Conservation (phyloP, 331 rosid species). For the Phaseolus coccineus region DNA sequence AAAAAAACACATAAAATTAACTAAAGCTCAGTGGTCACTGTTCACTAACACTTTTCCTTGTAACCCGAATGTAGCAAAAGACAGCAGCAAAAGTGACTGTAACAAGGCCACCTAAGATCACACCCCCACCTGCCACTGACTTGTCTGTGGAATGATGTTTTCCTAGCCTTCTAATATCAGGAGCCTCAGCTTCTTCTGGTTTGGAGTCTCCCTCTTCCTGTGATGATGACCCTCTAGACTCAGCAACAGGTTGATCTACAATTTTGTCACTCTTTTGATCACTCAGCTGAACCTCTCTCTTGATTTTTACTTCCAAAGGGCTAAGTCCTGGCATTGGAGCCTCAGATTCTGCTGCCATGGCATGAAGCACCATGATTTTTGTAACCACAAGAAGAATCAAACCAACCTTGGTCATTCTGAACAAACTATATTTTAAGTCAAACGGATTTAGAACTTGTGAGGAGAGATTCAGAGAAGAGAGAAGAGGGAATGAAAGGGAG, state of each 20-base stretch:
- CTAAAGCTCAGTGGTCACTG: slow-evolving; percentile 34
- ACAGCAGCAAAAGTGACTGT: slow-evolving; percentile 85
- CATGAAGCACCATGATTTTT: slow-evolving; percentile 54
- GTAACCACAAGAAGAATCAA: slow-evolving; percentile 53
- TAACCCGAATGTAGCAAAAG: slow-evolving; percentile 87
- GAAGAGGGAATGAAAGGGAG: background rate
- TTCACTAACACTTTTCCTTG: slow-evolving; percentile 55
- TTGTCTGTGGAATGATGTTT: slow-evolving; percentile 65
- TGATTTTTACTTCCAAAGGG: slow-evolving; percentile 41
- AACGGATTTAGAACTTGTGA: slow-evolving; percentile 7
- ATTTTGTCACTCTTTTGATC: slow-evolving; percentile 30
- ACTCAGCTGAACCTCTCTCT: slow-evolving; percentile 28
- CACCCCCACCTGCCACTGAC: slow-evolving; percentile 91
- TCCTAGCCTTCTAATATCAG: slow-evolving; percentile 65
- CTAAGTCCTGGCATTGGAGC: slow-evolving; percentile 38
- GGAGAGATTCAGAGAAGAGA: slow-evolving; percentile 33
- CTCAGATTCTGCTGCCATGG: slow-evolving; percentile 47
- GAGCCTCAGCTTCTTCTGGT: slow-evolving; percentile 51
- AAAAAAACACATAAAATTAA: background rate
- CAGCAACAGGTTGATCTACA: slow-evolving; percentile 39
- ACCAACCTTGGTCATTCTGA: slow-evolving; percentile 54
- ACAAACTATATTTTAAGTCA: background rate
- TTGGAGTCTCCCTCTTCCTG: slow-evolving; percentile 36
- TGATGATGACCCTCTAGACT: slow-evolving; percentile 43
- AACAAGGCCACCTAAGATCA: slow-evolving; percentile 84